Conservation (phyloP, 2,329 filamentous ascomycete genomes). For the Arthroderma sp. region DNA sequence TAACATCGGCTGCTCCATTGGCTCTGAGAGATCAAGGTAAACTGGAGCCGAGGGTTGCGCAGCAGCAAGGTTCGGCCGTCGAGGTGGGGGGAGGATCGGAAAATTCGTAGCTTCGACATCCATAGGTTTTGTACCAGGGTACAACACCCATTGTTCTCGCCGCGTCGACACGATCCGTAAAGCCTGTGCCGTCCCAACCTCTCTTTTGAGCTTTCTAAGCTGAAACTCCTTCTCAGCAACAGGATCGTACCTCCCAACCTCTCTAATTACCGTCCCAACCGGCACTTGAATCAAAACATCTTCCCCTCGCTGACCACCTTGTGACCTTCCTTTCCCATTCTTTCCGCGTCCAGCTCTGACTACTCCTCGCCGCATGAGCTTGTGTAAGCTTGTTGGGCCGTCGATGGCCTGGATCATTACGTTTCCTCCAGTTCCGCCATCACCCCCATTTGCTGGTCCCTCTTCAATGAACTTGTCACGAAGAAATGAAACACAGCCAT, state of each 20-base stretch:
- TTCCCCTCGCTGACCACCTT: conserved; percentile 61
- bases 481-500: conserved; percentile 88
- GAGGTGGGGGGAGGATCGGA: conserved; percentile 42
- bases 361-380: conserved; percentile 64
- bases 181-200: conserved; percentile 28
- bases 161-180: conserved; percentile 29
- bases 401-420: conserved; percentile 88
- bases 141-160: conserved; percentile 70
- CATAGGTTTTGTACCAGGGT: conserved; percentile 66
- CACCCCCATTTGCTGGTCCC: conserved; percentile 85
- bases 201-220: conserved; percentile 15
- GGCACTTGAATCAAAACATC: conserved; percentile 84
- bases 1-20: conserved; percentile 71
- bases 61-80: conserved; percentile 45
- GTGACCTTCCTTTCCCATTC: conserved; percentile 35
- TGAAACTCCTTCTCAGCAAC: conserved; percentile 49
- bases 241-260: conserved; percentile 67
- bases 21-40: conserved; percentile 56
- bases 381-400: conserved; percentile 86
- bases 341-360: conserved; percentile 33
- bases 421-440: conserved; percentile 82
- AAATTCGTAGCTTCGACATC: conserved; percentile 49
- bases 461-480: conserved; percentile 81
- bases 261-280: conserved; percentile 78
- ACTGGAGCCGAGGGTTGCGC: conserved; percentile 63